Conservation (phyloP, 495 filamentous ascomycete genomes). For the Aspergillus campestris region DNA sequence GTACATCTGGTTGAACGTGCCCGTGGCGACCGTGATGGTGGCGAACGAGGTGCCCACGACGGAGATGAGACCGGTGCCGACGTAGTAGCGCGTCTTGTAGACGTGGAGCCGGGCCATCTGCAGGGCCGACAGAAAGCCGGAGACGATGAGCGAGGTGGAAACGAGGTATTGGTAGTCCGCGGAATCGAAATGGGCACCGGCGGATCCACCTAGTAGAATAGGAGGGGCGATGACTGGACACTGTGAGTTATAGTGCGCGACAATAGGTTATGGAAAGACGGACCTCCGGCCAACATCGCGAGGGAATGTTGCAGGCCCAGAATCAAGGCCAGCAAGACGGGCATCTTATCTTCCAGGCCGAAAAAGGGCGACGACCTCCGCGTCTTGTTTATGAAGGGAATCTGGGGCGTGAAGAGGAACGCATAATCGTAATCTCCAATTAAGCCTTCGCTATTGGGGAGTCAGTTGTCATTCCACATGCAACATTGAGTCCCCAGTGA, state of each 20-base stretch:
- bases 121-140: conserved; percentile 66
- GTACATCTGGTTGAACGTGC: conserved; percentile 80
- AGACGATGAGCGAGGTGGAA: conserved; percentile 81
- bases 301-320: conserved; percentile 65
- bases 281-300: conserved; percentile 56
- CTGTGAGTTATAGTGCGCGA: not conserved
- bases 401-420: conserved; percentile 65
- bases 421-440: conserved; percentile 84
- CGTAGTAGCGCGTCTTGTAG: conserved; percentile 68
- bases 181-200: conserved; percentile 55
- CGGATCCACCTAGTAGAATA: conserved; percentile 59
- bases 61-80: conserved; percentile 83
- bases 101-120: conserved; percentile 86
- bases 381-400: conserved; percentile 71
- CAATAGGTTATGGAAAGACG: conserved; percentile 1
- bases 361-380: conserved; percentile 70
- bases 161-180: conserved; percentile 71
- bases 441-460: conserved; percentile 57
- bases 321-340: conserved; percentile 65
- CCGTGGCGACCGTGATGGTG: conserved; percentile 75
- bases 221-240: conserved; percentile 62
- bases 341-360: conserved; percentile 76
- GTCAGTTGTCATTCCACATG: not conserved
- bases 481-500: not conserved
- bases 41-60: conserved; percentile 78